Evolutionary conservation across 257 asterid species (phyloP).

Genomic region (Prunella vulgaris): DNA sequence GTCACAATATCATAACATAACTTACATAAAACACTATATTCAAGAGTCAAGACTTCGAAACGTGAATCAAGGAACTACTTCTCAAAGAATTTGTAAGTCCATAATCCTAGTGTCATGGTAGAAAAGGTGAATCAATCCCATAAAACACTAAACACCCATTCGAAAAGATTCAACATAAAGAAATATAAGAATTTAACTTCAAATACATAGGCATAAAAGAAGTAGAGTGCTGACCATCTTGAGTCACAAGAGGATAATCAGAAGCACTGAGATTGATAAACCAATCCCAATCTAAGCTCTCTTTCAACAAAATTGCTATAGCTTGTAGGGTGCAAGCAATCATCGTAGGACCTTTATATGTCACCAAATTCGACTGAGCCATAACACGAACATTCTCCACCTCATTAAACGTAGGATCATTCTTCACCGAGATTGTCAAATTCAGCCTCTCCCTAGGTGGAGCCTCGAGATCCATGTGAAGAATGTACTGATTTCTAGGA

Average conservation of each 20-base stretch:
- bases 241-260: constrained; percentile 95
- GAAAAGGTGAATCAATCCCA: too few species aligned
- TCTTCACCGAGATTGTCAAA: constrained; percentile 83
- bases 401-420: constrained; percentile 68
- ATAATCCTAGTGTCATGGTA: background rate
- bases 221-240: constrained; percentile 73
- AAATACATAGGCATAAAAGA: background rate
- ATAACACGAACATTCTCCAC: constrained; percentile 92
- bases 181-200: constrained; percentile 3
- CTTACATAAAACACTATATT: background rate
- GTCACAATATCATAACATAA: background rate
- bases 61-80: background rate
- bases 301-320: constrained; percentile 76
- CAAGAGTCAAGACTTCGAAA: constrained; percentile 6
- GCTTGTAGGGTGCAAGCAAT: constrained; percentile 96
- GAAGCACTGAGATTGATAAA: constrained; percentile 99
- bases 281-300: constrained; percentile 91
- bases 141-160: background rate
- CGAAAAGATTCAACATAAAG: background rate
- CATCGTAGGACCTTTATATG: constrained; percentile 98
- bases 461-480: constrained; percentile 98
- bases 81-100: background rate
- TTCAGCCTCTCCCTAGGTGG: constrained; percentile 91
- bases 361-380: constrained; percentile 96
- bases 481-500: constrained; percentile 88